These are phyloP conservation scores for Sanghuangporus sanghuang DNA, from an alignment of 1,284 basidiomycete genomes.

Conservation along the genomic window DNA sequence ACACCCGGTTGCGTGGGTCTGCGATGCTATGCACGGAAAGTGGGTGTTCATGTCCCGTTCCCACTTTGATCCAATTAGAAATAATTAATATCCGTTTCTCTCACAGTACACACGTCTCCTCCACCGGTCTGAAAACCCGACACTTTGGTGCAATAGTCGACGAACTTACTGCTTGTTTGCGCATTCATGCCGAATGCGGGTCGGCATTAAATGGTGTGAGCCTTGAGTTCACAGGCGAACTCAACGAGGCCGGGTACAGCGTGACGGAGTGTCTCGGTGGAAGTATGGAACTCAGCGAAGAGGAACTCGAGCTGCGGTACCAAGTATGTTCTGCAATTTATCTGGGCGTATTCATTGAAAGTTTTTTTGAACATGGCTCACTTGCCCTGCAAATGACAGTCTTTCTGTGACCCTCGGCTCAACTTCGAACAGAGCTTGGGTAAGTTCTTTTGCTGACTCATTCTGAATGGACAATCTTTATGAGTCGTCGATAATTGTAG, in stretches of 20 bases:
- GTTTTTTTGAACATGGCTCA: not conserved
- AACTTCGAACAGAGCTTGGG: conserved; percentile 82
- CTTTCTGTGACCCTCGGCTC: conserved; percentile 77
- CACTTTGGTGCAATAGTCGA: conserved; percentile 88
- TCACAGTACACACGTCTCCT: conserved; percentile 73
- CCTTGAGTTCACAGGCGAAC: conserved; percentile 94
- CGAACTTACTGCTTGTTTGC: conserved; percentile 80
- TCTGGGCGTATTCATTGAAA: not conserved
- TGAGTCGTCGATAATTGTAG: conserved; percentile 31
- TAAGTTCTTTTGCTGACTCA: conserved; percentile 30
- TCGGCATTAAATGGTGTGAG: conserved; percentile 92
- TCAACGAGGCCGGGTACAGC: conserved; percentile 89
- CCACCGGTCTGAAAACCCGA: conserved; percentile 80
- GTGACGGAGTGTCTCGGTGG: conserved; percentile 84
- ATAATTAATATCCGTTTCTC: not conserved
- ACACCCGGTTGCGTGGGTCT: conserved; percentile 91
- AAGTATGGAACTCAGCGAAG: conserved; percentile 75
- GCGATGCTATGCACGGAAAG: conserved; percentile 98
- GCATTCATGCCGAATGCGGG: conserved; percentile 67
- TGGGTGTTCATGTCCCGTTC: conserved; percentile 31
- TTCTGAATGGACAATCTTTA: not conserved
- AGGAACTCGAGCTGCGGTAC: conserved; percentile 68
- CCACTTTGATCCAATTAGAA: not conserved
- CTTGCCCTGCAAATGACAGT: conserved; percentile 22
- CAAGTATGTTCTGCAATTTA: conserved; percentile 41